Evolutionary conservation across 2,329 filamentous ascomycete genomes (phyloP).

Genomic region (Penicillium sp.): DNA sequence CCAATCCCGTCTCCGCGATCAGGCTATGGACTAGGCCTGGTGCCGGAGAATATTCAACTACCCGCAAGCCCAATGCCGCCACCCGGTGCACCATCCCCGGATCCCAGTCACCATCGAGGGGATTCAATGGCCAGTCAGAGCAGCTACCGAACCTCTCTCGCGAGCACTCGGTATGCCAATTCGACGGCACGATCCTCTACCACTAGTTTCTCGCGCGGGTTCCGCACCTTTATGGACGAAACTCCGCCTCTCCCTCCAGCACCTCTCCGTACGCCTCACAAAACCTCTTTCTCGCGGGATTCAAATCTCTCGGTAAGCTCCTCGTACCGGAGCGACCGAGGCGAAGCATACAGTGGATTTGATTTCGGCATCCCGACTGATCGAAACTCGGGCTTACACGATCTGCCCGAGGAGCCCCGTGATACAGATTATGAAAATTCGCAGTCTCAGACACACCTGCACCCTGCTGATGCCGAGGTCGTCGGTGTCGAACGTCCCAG

Average conservation of each 20-base stretch:
- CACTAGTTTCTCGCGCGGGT: conserved; percentile 27
- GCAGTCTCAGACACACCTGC: conserved; percentile 15
- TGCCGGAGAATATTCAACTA: conserved; percentile 19
- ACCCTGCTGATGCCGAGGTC: conserved; percentile 17
- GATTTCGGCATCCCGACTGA: conserved; percentile 26
- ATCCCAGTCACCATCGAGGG: conserved; percentile 11
- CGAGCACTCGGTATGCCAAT: conserved; percentile 36
- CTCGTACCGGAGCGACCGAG: conserved; percentile 17
- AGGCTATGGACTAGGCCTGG: conserved; percentile 7
- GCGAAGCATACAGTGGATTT: conserved; percentile 26
- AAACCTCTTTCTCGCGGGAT: conserved; percentile 19
- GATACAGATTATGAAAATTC: conserved; percentile 19
- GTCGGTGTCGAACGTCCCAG: conserved; percentile 9
- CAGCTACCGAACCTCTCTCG: conserved; percentile 39
- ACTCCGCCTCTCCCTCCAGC: conserved; percentile 31
- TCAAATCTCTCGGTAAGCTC: conserved; percentile 23
- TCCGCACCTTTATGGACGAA: conserved; percentile 29
- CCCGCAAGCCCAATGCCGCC: conserved; percentile 20
- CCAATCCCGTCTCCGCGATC: conserved; percentile 16
- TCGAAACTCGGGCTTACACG: conserved; percentile 16
- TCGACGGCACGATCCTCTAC: conserved; percentile 35
- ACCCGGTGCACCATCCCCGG: conserved; percentile 8
- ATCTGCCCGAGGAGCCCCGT: conserved; percentile 17
- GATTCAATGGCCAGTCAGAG: conserved; percentile 34
- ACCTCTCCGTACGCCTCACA: conserved; percentile 21